phyloP scores from a whole-genome alignment of 2,329 filamentous ascomycete genomes.

The Saccharata proteae region DNA sequence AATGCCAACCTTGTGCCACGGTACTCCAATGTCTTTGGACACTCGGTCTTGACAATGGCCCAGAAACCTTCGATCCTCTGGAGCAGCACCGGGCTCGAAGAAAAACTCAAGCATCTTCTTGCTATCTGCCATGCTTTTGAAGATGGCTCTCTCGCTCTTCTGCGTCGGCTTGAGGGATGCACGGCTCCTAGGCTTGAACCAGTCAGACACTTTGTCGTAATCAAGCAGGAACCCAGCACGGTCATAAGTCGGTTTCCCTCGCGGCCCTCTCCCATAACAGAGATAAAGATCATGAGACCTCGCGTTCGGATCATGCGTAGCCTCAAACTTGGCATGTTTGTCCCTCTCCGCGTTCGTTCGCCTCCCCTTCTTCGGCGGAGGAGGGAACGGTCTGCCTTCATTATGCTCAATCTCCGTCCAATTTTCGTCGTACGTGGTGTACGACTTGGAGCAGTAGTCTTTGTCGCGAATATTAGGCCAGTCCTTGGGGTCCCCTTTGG shows the following conservation, averaged over 20 bases:
- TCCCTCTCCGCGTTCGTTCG: not conserved
- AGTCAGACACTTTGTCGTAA: slow-evolving; percentile 6
- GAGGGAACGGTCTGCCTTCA: not conserved
- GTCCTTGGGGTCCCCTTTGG: not conserved
- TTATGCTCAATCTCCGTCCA: not conserved
- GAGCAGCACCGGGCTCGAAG: slow-evolving; percentile 2
- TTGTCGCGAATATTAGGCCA: not conserved
- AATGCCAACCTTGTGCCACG: slow-evolving; percentile 10
- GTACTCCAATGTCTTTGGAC: slow-evolving; percentile 10
- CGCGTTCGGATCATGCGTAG: not conserved
- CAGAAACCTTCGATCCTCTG: not conserved
- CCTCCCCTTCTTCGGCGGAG: not conserved
- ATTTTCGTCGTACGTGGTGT: no score
- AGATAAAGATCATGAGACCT: not conserved
- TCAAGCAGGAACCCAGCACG: slow-evolving; percentile 11
- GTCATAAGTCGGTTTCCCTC: slow-evolving; percentile 10
- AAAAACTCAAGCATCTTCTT: slow-evolving; percentile 5
- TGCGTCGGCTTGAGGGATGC: no score
- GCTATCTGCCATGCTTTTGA: not conserved
- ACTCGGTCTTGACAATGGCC: slow-evolving; percentile 8
- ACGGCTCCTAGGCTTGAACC: no score
- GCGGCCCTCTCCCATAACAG: not conserved
- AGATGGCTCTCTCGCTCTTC: slow-evolving; percentile 1
- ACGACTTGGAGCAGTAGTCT: not conserved
- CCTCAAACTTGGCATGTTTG: not conserved